Evolutionary conservation across 2,329 filamentous ascomycete genomes (phyloP).

Genomic region (Chrysoporthe cubensis): DNA sequence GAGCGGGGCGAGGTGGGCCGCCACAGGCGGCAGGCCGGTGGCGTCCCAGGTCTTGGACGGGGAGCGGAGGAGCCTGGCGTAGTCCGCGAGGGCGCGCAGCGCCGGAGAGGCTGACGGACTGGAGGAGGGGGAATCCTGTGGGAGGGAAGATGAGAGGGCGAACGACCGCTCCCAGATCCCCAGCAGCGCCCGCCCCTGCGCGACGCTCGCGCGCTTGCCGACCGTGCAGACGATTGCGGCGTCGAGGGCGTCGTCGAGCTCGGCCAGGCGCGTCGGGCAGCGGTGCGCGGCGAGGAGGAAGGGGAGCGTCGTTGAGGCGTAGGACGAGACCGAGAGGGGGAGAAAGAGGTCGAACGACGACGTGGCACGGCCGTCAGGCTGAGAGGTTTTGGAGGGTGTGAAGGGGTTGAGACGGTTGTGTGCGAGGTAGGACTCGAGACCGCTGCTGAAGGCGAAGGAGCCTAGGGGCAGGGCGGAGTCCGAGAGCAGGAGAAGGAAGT

Average conservation of each 20-base stretch:
- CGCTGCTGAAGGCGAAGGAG: slow-evolving; percentile 85
- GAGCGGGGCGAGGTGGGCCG: slow-evolving; percentile 72
- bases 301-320: slow-evolving; percentile 73
- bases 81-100: slow-evolving; percentile 26
- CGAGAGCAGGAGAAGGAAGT: slow-evolving; percentile 76
- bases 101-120: slow-evolving; percentile 1
- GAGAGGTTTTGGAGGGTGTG: slow-evolving; percentile 8
- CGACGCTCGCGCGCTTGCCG: slow-evolving; percentile 72
- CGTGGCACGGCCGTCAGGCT: slow-evolving; percentile 29
- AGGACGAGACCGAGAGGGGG: slow-evolving; percentile 69
- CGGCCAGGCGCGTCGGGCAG: slow-evolving; percentile 52
- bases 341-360: slow-evolving; percentile 69
- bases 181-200: slow-evolving; percentile 76
- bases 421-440: slow-evolving; percentile 80
- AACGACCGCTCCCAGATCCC: slow-evolving; percentile 78
- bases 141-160: slow-evolving; percentile 40
- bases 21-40: slow-evolving; percentile 46
- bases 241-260: slow-evolving; percentile 76
- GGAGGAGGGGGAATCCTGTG: slow-evolving; percentile 22
- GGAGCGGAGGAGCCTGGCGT: slow-evolving; percentile 19
- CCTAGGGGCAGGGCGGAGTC: slow-evolving; percentile 83
- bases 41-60: slow-evolving; percentile 17
- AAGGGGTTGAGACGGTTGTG: slow-evolving; percentile 53
- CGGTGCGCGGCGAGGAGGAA: slow-evolving; percentile 73
- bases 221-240: slow-evolving; percentile 80